These are phyloP conservation scores for Kurtzmaniella fragi DNA, from an alignment of 805 yeast genomes.

Conservation along the genomic window DNA sequence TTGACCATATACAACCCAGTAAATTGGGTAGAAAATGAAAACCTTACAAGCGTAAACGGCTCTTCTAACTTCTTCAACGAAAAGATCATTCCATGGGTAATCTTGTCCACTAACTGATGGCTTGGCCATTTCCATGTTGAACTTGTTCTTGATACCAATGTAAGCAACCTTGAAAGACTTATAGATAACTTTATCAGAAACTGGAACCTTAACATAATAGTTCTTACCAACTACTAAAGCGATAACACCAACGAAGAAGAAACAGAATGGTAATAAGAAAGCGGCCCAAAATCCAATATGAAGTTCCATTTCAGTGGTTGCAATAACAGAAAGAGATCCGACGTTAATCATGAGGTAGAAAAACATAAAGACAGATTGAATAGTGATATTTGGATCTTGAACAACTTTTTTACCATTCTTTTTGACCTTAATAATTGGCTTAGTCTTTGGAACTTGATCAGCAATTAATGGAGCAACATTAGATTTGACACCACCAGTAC, in stretches of 20 bases:
- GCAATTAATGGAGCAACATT: constrained; percentile 74
- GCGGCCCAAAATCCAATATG: constrained; percentile 73
- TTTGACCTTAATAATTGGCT: constrained; percentile 32
- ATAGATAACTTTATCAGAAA: constrained; percentile 56
- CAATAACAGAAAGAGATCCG: constrained; percentile 71
- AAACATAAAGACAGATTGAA: constrained; percentile 69
- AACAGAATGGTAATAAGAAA: constrained; percentile 60
- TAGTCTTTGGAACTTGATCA: constrained; percentile 45
- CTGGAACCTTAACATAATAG: constrained; percentile 53
- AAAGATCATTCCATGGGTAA: constrained; percentile 59
- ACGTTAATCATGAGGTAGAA: constrained; percentile 74
- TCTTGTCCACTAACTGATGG: constrained; percentile 50
- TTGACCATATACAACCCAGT: constrained; percentile 69
- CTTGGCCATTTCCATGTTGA: constrained; percentile 50
- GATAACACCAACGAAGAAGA: constrained; percentile 49
- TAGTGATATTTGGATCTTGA: constrained; percentile 62
- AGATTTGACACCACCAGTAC: constrained; percentile 79
- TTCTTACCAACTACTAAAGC: constrained; percentile 52
- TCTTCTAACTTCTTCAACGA: constrained; percentile 68
- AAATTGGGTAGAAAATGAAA: constrained; percentile 64
- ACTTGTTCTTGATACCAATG: constrained; percentile 42
- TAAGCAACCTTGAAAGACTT: constrained; percentile 42
- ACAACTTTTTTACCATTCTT: constrained; percentile 37
- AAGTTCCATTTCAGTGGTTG: constrained; percentile 68
- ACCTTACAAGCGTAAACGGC: constrained; percentile 69